A percentile compares a stretch with the other conserved stretches of the same genome.
These are phyloP conservation scores for Aspergillus coremiiformis DNA, from an alignment of 495 filamentous ascomycete genomes.

Conservation along the genomic window DNA sequence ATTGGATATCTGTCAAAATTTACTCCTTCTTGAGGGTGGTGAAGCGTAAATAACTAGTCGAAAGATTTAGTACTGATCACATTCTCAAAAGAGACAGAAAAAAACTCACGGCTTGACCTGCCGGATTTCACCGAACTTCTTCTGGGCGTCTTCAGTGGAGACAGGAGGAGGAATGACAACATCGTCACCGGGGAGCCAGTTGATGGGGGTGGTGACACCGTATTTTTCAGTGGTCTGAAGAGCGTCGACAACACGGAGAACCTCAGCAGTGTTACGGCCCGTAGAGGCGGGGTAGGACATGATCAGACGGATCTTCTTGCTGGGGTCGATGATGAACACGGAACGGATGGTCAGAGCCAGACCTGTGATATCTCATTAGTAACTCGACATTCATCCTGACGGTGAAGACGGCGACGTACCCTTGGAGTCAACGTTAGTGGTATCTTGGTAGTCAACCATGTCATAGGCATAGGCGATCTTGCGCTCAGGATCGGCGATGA, in stretches of 20 bases:
- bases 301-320: constrained; percentile 95
- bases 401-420: constrained; percentile 31
- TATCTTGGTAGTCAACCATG: constrained; percentile 86
- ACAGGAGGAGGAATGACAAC: constrained; percentile 91
- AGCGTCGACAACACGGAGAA: constrained; percentile 90
- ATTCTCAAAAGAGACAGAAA: not conserved
- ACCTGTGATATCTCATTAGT: constrained; percentile 8
- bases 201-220: constrained; percentile 86
- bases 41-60: constrained; percentile 40
- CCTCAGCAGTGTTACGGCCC: constrained; percentile 92
- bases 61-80: constrained; percentile 11
- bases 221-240: constrained; percentile 97
- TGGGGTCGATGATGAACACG: constrained; percentile 98
- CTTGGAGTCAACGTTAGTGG: constrained; percentile 88
- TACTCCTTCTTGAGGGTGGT: constrained; percentile 36
- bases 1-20: constrained; percentile 9
- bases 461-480: constrained; percentile 89
- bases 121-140: constrained; percentile 84
- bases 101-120: constrained; percentile 82
- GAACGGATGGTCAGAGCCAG: constrained; percentile 98
- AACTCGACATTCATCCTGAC: not conserved
- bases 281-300: constrained; percentile 96
- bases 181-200: constrained; percentile 85
- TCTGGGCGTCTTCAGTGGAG: constrained; percentile 79
- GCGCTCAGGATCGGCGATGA: constrained; percentile 94